Base-by-base conservation (phyloP, 78 protist genomes). In the Speleostelium caveatum region DNA sequence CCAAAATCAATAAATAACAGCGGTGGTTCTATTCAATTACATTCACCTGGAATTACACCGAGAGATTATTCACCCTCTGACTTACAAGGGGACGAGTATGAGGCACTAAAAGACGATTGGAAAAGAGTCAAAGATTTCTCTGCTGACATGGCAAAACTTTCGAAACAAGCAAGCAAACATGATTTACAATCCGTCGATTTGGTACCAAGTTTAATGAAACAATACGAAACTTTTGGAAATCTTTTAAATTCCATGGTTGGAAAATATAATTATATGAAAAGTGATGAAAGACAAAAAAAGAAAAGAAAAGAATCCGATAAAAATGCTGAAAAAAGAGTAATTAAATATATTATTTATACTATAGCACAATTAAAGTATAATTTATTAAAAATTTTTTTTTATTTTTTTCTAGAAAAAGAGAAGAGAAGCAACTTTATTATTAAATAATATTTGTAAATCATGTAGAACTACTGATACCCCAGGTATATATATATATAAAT, bases 381-480 rank as follows among this genome's bases (percentile, higher is more conserved):
- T 7, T 17, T 22, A 33, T 33, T 35, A 73, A 33, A 12, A 22
- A 35, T 55, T 4, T 22, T 73, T 16, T n/a, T 21, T 26, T 55
- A 45, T 55, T 55, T 19, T 3, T 1, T 56, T 78, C 28, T 38
- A 78, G 88, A 69, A 83, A 69, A 83, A 83, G 56, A 83, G 90
- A 83, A 83, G 90, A 83, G 90, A 83, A 35, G 90, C 90, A 28
- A 68, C 90, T 6, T 49, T 60, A 69, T 69, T 83, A 42, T 42
- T 83, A 17, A 83, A 83, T 35, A 83, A 83, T 59, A 78, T 83
- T 21, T 86, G 93, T 28, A 73, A 60, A 45, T 49, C 41, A 45
- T 90, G 94, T 58, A 67, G 56, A 42, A 78, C 87, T 17, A 90
- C 94, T 12, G 88, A 90, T 58, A 90, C 94, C 24, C 88, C 90